Conservation (phyloP, 2,329 filamentous ascomycete genomes). For the Geoglossum cookeanum region DNA sequence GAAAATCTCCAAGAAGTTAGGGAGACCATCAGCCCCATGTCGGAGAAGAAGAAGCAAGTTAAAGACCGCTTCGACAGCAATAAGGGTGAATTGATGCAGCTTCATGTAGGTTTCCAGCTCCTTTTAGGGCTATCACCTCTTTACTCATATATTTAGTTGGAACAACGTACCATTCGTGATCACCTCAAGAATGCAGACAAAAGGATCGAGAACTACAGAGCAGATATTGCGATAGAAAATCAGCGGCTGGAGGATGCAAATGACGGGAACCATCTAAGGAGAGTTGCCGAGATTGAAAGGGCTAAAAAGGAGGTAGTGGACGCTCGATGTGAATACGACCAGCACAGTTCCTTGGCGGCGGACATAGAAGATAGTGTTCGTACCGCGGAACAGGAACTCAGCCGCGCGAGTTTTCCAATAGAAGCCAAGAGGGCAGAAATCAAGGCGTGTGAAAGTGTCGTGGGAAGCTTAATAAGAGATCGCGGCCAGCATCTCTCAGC, state of each 20-base stretch:
- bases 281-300: slow-evolving; percentile 37
- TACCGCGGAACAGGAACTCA: slow-evolving; percentile 16
- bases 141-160: slow-evolving; percentile 16
- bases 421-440: slow-evolving; percentile 35
- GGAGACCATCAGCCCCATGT: slow-evolving; percentile 22
- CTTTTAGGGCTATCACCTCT: background rate
- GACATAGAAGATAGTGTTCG: slow-evolving; percentile 20
- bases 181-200: slow-evolving; percentile 34
- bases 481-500: slow-evolving; percentile 40
- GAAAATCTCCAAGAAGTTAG: slow-evolving; percentile 21
- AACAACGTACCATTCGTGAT: slow-evolving; percentile 46
- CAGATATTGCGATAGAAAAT: slow-evolving; percentile 28
- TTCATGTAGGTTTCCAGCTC: slow-evolving; percentile 23
- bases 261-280: slow-evolving; percentile 48
- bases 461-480: slow-evolving; percentile 34
- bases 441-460: slow-evolving; percentile 28
- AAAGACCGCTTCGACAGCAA: slow-evolving; percentile 34
- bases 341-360: slow-evolving; percentile 20
- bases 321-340: slow-evolving; percentile 24
- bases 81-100: slow-evolving; percentile 32
- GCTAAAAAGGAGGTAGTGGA: slow-evolving; percentile 32
- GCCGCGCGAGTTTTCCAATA: slow-evolving; percentile 15
- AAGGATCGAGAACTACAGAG: slow-evolving; percentile 22
- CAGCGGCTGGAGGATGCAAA: slow-evolving; percentile 27
- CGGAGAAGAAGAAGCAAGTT: slow-evolving; percentile 28